Base-by-base conservation (phyloP, 208 protist genomes). In the Leishmania amazonensis region DNA sequence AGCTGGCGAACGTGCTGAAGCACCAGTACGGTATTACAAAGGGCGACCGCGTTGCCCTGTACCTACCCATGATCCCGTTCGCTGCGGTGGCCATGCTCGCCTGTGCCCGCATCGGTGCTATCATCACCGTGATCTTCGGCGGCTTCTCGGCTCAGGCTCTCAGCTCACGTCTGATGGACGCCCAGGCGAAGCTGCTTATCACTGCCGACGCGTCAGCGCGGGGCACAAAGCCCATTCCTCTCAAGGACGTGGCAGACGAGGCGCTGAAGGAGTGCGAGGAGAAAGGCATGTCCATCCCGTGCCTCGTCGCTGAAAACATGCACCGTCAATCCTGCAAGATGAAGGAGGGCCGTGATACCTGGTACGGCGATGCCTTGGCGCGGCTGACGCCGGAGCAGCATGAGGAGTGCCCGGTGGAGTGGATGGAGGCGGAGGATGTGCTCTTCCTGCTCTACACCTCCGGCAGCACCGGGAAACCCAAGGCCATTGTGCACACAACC, bases 371-470 rank as follows among this genome's bases (percentile, higher is more conserved):
- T 53, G 91, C 85, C 38, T 72, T 82, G 1, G 81, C 81, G 21
- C 83, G 79, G 51, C 75, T 90, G 67, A 90, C 85, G 9, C 81
- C 65, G 1, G 62, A 75, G 45, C 74, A 89, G 85, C 68, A 83
- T 57, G 90, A 57, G 75, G 78, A 86, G 45, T 94, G 96, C 86
- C 90, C 88, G 21, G 77, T 94, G 70, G 98, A 97, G 81, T 98
- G 93, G 91, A 88, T 99, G 78, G 95, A 94, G 28, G 88, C 93
- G 4, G 99, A 99, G 89, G 97, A 99, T 86, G 90, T 95, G 24
- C 91, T 99, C 11, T 99, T 99, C 82, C 85, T 99, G 80, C 92
- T 99, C 19, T 99, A 99, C 91, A 99, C 99, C 19, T 98, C 91
- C 79, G 98, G 98, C 78, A 99, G 95, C 65, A 99, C 99, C 3